Base-by-base conservation (phyloP, 2,329 filamentous ascomycete species). In the Hymenotorrendiella dingleyae region DNA sequence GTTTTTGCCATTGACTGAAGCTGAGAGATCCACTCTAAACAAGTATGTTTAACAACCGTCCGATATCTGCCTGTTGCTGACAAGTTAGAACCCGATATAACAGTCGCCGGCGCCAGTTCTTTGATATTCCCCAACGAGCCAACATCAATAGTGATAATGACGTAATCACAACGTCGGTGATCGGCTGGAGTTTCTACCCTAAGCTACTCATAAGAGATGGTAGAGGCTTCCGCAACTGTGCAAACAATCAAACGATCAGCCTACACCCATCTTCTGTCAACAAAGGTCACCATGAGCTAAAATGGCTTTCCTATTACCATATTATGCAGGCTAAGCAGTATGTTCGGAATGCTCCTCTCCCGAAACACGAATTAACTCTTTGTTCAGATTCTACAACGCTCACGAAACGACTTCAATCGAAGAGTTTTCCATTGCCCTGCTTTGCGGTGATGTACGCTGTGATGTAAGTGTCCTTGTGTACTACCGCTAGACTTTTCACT, bases 181-280 rank as follows among this genome's bases (percentile, higher is more conserved):
- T 96, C 54, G 86, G 89, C 0, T 94, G 87, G 78, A 90, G 87
- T 40, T 95, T 98, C 68, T 97, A 98, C 58, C 93, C 93, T 1
- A 96, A 95, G 57, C 76, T 98, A 12, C 74, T 97, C 3, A 78
- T 84, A 20, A 80, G 85, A 43, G 90, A 97, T 56, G 80, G 79
- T 20, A 94, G 89, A 67, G 88, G 86, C 10, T 85, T 90, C 73
- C 82, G 90, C 42, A 97, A 96, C 54, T 81, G 96, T 46, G 81
- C 86, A 40, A 97, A 95, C 67, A 96, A 94, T 61, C 91, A 97
- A 63, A 76, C 78, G 33, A 89, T 98, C 54, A 88, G 81, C 44
- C 69, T 98, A 16, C 88, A 94, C 54, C 86, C 89, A 1, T 86
- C 84, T 1, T 94, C 88, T 1, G 86, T 98, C 52, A 97, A 97